Percentiles rank a stretch among this genome's conserved stretches.
These are phyloP conservation scores for Phytopythium aichiense DNA, from an alignment of 352 stramenopile genomes.

Conservation along the genomic window DNA sequence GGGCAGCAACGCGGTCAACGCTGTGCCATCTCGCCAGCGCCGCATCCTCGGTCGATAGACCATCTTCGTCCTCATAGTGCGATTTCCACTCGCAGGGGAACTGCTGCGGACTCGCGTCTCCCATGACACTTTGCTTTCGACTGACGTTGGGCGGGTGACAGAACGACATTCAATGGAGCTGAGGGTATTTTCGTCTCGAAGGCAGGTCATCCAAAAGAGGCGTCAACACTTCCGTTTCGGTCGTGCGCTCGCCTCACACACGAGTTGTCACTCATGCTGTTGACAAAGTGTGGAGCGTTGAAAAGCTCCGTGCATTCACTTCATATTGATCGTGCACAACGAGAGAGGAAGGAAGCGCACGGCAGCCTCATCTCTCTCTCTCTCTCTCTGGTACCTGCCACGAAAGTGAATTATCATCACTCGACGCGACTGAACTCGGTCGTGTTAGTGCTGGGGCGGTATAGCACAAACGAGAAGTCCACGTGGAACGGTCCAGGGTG, in stretches of 20 bases:
- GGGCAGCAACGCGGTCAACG: not conserved
- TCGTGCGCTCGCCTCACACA: too few relatives aligned
- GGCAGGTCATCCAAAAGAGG: not conserved
- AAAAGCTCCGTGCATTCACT: not conserved
- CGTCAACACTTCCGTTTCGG: not conserved
- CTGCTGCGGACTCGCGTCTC: not conserved
- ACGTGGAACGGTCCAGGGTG: slow-evolving; percentile 79
- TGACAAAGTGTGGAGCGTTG: not conserved
- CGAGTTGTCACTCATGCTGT: too few relatives aligned
- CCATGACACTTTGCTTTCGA: not conserved
- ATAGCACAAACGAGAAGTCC: slow-evolving; percentile 85
- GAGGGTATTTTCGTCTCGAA: slow-evolving; percentile 1
- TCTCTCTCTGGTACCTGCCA: not conserved
- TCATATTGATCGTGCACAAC: not conserved
- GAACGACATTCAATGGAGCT: not conserved
- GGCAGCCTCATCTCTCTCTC: not conserved
- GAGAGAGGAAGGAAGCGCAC: not conserved
- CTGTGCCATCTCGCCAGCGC: not conserved
- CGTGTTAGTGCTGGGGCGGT: slow-evolving; percentile 76
- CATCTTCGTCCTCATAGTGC: not conserved
- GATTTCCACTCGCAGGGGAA: not conserved
- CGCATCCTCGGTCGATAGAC: not conserved
- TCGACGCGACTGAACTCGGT: slow-evolving; percentile 85
- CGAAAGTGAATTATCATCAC: slow-evolving; percentile 8
- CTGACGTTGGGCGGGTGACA: not conserved